These are phyloP conservation scores for Ammopiptanthus mongolicus DNA, from an alignment of 306 rosid genomes.

Conservation along the genomic window DNA sequence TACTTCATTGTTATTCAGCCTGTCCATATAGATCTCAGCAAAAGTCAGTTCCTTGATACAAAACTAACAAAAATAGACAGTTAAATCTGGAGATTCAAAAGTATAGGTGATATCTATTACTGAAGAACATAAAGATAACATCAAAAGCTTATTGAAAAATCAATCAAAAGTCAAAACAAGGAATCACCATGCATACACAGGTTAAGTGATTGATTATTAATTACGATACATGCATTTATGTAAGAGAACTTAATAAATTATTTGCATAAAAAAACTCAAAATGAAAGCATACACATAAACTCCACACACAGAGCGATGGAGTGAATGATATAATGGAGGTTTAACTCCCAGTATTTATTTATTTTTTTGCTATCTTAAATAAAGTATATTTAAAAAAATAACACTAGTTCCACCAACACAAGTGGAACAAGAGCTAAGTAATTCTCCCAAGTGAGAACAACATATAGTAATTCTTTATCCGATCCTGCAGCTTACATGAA, in stretches of 20 bases:
- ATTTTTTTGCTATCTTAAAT: background rate
- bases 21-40: constrained; percentile 23
- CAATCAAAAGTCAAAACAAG: background rate
- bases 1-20: constrained; percentile 46
- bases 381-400: background rate
- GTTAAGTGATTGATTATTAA: too few species aligned
- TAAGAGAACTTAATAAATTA: too few species aligned
- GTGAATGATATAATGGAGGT: too few species aligned
- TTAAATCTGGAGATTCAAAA: background rate
- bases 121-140: constrained; percentile 15
- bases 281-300: too few species aligned
- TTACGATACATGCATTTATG: too few species aligned
- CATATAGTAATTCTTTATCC: background rate
- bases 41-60: constrained; percentile 27
- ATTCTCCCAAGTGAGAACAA: background rate
- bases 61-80: background rate
- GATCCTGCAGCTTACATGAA: background rate
- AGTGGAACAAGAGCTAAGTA: too few species aligned
- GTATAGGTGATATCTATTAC: background rate
- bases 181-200: background rate
- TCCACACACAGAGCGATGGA: too few species aligned
- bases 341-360: too few species aligned
- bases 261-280: too few species aligned
- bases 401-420: constrained; percentile 7
- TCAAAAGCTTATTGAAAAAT: background rate